phyloP scores from a whole-genome alignment of 2,329 filamentous ascomycete species.

The Penicillium sclerotiorum region DNA sequence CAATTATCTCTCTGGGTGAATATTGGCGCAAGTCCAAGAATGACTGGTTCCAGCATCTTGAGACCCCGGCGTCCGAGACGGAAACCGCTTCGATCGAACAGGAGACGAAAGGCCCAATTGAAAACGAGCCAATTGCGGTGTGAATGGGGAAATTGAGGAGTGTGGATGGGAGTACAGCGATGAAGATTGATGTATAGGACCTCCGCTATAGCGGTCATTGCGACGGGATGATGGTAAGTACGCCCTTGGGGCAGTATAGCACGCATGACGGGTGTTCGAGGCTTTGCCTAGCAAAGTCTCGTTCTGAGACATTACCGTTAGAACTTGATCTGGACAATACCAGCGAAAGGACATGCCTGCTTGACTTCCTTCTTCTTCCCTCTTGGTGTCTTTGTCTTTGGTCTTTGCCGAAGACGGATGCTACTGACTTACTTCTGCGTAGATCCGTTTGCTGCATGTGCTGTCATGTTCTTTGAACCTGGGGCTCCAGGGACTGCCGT shows the following conservation, averaged over 20 bases:
- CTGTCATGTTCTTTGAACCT: neutral
- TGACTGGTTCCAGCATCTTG: slow-evolving; percentile 25
- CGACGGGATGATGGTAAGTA: slow-evolving; percentile 16
- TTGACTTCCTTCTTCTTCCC: slow-evolving; percentile 13
- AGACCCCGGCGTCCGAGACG: slow-evolving; percentile 13
- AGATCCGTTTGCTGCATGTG: slow-evolving; percentile 14
- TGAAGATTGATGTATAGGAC: neutral
- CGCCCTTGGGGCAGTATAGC: slow-evolving; percentile 6
- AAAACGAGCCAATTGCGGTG: too few species aligned
- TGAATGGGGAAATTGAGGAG: too few species aligned
- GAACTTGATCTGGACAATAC: slow-evolving; percentile 98
- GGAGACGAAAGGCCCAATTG: neutral
- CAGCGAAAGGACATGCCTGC: slow-evolving; percentile 77
- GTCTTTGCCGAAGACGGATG: slow-evolving; percentile 9
- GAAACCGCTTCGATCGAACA: slow-evolving; percentile 11
- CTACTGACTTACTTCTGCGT: slow-evolving; percentile 19
- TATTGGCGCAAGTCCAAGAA: slow-evolving; percentile 27
- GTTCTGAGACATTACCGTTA: slow-evolving; percentile 78
- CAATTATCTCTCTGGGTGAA: slow-evolving; percentile 25
- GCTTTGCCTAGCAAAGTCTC: slow-evolving; percentile 20
- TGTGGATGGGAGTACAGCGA: neutral
- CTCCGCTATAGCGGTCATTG: neutral
- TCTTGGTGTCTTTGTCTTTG: slow-evolving; percentile 11
- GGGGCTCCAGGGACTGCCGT: neutral
- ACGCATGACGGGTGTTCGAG: slow-evolving; percentile 31